Base-by-base conservation (phyloP, 371 early-diverging fungal species). In the Apophysomyces trapeziformis region DNA sequence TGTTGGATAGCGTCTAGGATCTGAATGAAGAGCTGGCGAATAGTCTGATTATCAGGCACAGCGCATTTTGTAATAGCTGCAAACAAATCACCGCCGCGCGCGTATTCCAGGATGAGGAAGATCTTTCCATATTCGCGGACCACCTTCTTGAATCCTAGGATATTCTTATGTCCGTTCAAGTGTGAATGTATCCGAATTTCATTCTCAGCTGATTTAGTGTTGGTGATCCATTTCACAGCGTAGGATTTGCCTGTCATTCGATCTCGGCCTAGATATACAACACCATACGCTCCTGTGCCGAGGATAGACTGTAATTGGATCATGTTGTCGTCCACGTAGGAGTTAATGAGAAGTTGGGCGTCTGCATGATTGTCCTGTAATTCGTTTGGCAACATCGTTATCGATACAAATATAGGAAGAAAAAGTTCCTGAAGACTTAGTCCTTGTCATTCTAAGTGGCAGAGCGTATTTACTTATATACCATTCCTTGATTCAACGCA, bases 51-150 rank as follows among this genome's bases (percentile, higher is more conserved):
- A 59, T 79, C 77, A 37, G 80, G 77, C 32, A 83, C 65, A 7
- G 73, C 62, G 7, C 77, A 69, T 61, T 83, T 78, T 1, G 86
- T 89, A 50, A 89, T 89, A 46, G 75, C 76, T 26, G 84, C 76
- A 67, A 87, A 92, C 26, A 89, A 71, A 72, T 92, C 91, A 35
- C 88, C 89, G 16, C 89, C 86, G 1, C 70, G 58, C 47, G 89
- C 90, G 66, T 83, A 84, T 65, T 93, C 93, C 63, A 94, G 78
- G 6, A 92, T 83, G 58, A 94, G 76, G 68, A 86, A 90, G 9
- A 89, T 70, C 57, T 79, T 83, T 1, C 85, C 83, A 2, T 66
- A 50, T 61, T 77, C 75, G 13, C 66, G 71, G 46, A 93, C 76
- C 16, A 91, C 86, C 61, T 90, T 90, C 65, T 91, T 75, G 18